phyloP scores from a whole-genome alignment of 169 alveolate genomes.

The Neospora caninum region DNA sequence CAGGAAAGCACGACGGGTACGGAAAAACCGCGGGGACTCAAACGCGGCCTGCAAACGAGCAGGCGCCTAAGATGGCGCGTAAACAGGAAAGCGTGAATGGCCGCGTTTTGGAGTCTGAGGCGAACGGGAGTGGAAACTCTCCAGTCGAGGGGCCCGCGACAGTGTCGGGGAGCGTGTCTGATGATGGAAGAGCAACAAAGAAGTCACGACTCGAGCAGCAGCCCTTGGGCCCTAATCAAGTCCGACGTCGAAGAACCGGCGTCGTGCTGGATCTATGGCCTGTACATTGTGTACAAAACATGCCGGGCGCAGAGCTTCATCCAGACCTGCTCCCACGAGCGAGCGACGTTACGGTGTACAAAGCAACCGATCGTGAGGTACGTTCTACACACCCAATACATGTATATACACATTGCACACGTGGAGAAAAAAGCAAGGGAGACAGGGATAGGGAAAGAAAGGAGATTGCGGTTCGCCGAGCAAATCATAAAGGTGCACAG shows the following conservation, averaged over 20 bases:
- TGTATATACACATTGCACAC: too few relatives aligned
- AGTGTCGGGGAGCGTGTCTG: neutral
- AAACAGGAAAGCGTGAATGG: neutral
- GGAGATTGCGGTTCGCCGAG: neutral
- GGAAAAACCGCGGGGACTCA: neutral
- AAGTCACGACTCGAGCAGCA: neutral
- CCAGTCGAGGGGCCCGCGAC: neutral
- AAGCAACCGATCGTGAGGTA: constrained; percentile 39
- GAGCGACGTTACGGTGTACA: constrained; percentile 39
- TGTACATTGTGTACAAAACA: constrained; percentile 55
- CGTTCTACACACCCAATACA: neutral
- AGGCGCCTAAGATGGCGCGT: neutral
- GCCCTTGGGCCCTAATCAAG: neutral
- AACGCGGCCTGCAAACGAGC: neutral
- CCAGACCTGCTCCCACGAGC: neutral
- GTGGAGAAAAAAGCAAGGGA: neutral
- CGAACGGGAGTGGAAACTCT: neutral
- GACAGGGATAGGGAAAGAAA: neutral
- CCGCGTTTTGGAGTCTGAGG: neutral
- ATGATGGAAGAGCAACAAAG: neutral
- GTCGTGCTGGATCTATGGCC: constrained; percentile 56
- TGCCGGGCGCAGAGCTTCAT: constrained; percentile 58
- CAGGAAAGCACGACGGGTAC: neutral
- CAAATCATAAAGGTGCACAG: neutral
- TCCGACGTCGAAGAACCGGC: neutral